These are phyloP conservation scores for Phialophora verrucosa DNA, from an alignment of 2,329 filamentous ascomycete species.

Conservation along the genomic window DNA sequence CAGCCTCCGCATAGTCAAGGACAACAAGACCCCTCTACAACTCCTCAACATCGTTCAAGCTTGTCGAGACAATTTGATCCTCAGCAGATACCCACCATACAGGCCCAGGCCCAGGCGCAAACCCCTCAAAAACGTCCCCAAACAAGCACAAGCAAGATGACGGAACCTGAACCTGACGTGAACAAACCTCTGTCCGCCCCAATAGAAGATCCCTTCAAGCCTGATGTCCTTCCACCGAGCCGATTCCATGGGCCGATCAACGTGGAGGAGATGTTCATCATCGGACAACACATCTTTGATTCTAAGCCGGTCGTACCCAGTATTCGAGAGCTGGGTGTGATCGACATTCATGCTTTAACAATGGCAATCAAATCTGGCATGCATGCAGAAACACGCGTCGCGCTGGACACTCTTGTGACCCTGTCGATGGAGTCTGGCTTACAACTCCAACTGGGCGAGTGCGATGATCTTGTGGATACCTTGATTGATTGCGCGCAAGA, in stretches of 20 bases:
- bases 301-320: slow-evolving; percentile 76
- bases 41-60: slow-evolving; percentile 40
- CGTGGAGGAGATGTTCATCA: slow-evolving; percentile 65
- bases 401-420: slow-evolving; percentile 79
- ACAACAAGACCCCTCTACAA: slow-evolving; percentile 45
- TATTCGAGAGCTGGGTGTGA: slow-evolving; percentile 78
- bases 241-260: slow-evolving; percentile 75
- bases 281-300: slow-evolving; percentile 70
- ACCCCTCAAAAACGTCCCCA: slow-evolving; percentile 37
- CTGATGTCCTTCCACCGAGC: slow-evolving; percentile 52
- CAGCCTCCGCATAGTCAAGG: slow-evolving; percentile 24
- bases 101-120: slow-evolving; percentile 32
- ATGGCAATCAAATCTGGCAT: slow-evolving; percentile 90
- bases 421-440: slow-evolving; percentile 70
- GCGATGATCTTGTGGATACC: slow-evolving; percentile 86
- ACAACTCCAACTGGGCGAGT: slow-evolving; percentile 72
- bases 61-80: slow-evolving; percentile 41
- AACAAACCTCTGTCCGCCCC: slow-evolving; percentile 47
- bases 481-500: slow-evolving; percentile 90
- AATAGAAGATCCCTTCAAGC: slow-evolving; percentile 54
- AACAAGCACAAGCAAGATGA: slow-evolving; percentile 41
- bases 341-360: slow-evolving; percentile 88
- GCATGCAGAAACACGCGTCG: slow-evolving; percentile 84
- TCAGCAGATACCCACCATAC: slow-evolving; percentile 37
- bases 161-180: slow-evolving; percentile 43